Conservation (phyloP, 1,139 yeast species). For the Blastobotrys indianensis region DNA sequence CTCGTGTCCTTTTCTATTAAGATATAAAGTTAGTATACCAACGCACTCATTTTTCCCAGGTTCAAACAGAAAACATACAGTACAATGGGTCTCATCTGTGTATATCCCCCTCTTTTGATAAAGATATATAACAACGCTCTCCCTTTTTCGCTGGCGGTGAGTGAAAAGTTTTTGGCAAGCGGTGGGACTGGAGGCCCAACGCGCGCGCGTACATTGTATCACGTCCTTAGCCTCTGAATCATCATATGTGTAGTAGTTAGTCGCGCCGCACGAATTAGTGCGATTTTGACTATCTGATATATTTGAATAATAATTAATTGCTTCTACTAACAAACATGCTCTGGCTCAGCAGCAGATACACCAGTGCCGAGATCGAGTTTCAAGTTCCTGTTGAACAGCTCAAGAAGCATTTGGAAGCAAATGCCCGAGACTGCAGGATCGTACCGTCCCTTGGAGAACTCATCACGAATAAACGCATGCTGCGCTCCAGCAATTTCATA, state of each 20-base stretch:
- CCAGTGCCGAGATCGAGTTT: conserved; percentile 64
- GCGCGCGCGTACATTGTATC: too few relatives aligned
- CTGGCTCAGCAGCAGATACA: conserved; percentile 45
- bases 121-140: not conserved
- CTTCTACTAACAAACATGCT: conserved; percentile 51
- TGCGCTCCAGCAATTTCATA: conserved; percentile 74
- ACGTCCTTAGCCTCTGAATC: too few relatives aligned
- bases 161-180: not conserved
- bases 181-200: too few relatives aligned
- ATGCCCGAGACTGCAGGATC: conserved; percentile 69
- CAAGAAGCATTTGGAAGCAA: conserved; percentile 63
- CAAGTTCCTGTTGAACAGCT: conserved; percentile 63
- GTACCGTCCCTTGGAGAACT: conserved; percentile 68
- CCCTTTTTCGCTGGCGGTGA: not conserved
- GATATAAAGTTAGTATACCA: conserved; percentile 3
- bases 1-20: conserved; percentile 31
- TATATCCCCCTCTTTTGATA: not conserved
- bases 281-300: too few relatives aligned
- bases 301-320: not conserved
- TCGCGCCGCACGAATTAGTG: too few relatives aligned
- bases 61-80: conserved; percentile 9
- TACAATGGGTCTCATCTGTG: conserved; percentile 24
- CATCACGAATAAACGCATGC: conserved; percentile 80
- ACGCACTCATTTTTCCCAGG: conserved; percentile 3
- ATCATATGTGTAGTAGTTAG: too few relatives aligned